These are phyloP conservation scores for Tagetes erecta DNA, from an alignment of 129 eudicot genomes.

Conservation along the genomic window DNA sequence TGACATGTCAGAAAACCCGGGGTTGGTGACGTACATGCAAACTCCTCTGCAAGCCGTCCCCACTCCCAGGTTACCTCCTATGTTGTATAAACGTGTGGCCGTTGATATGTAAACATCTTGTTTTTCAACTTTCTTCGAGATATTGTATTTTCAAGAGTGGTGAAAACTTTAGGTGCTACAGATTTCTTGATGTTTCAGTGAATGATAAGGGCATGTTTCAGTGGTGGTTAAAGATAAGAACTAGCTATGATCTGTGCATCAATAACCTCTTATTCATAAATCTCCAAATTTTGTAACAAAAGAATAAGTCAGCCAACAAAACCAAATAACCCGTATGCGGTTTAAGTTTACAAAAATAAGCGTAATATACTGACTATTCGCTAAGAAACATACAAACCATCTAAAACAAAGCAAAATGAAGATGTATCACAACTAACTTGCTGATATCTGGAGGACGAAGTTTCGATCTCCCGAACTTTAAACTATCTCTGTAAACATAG, in stretches of 20 bases:
- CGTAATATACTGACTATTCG: too few species aligned
- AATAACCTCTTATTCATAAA: too few species aligned
- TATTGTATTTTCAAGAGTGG: conserved; percentile 7
- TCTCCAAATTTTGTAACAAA: too few species aligned
- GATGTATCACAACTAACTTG: neutral
- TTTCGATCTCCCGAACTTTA: neutral
- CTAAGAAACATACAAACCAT: too few species aligned
- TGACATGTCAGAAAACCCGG: conserved; percentile 65
- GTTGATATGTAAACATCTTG: conserved; percentile 39
- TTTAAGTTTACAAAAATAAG: too few species aligned
- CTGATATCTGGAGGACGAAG: neutral
- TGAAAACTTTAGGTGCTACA: conserved; percentile 5
- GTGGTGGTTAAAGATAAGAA: too few species aligned
- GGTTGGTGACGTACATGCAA: conserved; percentile 64
- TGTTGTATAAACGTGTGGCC: conserved; percentile 56
- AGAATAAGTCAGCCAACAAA: too few species aligned
- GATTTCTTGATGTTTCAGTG: neutral
- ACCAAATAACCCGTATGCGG: too few species aligned
- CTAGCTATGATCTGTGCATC: too few species aligned
- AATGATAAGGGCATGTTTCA: too few species aligned
- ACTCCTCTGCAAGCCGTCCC: conserved; percentile 59
- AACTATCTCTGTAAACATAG: neutral
- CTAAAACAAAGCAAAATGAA: neutral
- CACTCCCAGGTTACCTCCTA: conserved; percentile 57
- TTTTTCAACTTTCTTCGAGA: neutral